Base-by-base conservation (phyloP, 2,329 filamentous ascomycete species). In the Talaromyces sp. region DNA sequence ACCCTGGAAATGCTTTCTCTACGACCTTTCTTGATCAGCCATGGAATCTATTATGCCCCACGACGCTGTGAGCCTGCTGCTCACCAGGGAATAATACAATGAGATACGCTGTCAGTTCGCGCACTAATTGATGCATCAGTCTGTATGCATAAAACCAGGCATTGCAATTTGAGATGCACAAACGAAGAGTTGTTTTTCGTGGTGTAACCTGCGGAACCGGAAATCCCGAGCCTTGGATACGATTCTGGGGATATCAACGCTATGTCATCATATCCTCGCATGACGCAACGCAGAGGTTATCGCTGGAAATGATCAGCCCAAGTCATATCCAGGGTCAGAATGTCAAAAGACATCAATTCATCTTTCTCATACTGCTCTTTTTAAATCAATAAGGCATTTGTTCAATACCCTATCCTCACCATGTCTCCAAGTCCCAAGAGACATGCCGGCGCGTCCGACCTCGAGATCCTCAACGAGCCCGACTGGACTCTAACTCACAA, bases 381-480 rank as follows among this genome's bases (percentile, higher is more conserved):
- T 38, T n/a, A n/a, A 38, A 6, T 17, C 17, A 38, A n/a, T 38
- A 14, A 13, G 14, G 14, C 6, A n/a, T 38, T 9, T 38, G 4
- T 35, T 10, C 4, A 35, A 7, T 10, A 19, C 19, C 7, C 19
- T n/a, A 9, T 43, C 43, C 19, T 46, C 35, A 4, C 43, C 19
- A 46, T 46, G 43, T 38, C 35, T 13, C 6, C 35, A n/a, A 24
- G 21, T 46, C 19, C 43, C 19, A 46, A 29, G n/a, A 43, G n/a
- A 21, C 49, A 58, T 2, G 17, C 31, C 14, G 49, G 56, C 3
- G 32, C 56, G 24, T 59, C 58, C 14, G 17, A 24, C 27, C 26
- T 43, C 5, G 58, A 55, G 2, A 59, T 59, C 27, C n/a, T 19
- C 43, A 56, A 59, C 24, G 58, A 59, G 14, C 58, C 52, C 31